phyloP scores from a whole-genome alignment of 2,329 filamentous ascomycete genomes.

The Colletotrichum australisinense region DNA sequence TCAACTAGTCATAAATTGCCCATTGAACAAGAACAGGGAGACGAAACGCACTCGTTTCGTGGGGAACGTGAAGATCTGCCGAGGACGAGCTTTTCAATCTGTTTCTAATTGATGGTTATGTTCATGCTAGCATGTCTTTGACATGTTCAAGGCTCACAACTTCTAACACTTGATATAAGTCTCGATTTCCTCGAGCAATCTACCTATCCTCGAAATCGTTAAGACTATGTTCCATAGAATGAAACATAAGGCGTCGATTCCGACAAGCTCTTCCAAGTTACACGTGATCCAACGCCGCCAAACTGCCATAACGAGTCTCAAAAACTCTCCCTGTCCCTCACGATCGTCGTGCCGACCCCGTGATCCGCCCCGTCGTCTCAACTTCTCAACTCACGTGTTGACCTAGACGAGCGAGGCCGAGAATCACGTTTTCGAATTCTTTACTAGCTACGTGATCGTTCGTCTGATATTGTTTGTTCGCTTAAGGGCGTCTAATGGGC shows the following conservation, averaged over 20 bases:
- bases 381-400: background rate
- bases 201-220: too few species aligned
- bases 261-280: too few species aligned
- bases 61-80: fast-evolving
- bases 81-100: fast-evolving
- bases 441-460: too few species aligned
- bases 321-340: too few species aligned
- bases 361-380: background rate
- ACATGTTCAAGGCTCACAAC: too few species aligned
- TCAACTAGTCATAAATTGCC: too few species aligned
- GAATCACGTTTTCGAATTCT: background rate
- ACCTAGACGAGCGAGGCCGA: background rate
- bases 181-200: too few species aligned
- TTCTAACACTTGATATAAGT: too few species aligned
- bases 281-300: background rate
- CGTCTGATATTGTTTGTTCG: background rate
- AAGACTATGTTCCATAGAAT: too few species aligned
- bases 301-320: background rate
- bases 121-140: too few species aligned
- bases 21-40: fast-evolving
- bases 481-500: background rate
- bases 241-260: too few species aligned
- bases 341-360: background rate
- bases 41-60: fast-evolving
- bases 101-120: too few species aligned